Conservation (phyloP, 352 stramenopile species). For the Phytophthora pisi region DNA sequence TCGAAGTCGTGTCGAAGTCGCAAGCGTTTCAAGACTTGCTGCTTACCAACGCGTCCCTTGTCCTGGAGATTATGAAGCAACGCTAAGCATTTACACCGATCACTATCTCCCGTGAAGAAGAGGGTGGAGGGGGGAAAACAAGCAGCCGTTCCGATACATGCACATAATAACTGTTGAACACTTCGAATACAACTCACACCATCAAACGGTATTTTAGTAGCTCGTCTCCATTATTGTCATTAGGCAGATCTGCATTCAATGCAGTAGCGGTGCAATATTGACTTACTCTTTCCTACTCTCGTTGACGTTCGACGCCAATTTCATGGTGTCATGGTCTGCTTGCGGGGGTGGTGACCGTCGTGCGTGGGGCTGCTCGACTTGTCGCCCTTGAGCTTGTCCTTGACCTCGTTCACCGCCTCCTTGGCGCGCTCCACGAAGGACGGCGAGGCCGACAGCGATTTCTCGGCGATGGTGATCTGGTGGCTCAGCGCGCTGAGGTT, state of each 20-base stretch:
- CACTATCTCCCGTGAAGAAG: no score
- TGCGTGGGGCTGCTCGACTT: slow-evolving; percentile 17
- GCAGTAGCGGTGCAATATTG: not conserved
- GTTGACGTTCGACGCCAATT: not conserved
- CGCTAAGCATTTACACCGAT: no score
- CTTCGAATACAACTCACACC: no score
- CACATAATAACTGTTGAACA: no score
- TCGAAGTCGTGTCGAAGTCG: not conserved
- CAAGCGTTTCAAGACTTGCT: slow-evolving; percentile 2
- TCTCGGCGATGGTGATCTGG: slow-evolving; percentile 29
- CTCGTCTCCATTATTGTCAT: no score
- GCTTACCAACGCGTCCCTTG: no score
- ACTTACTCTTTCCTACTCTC: not conserved
- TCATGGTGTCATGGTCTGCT: slow-evolving; percentile 10
- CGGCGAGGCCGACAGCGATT: slow-evolving; percentile 17
- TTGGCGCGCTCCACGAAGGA: slow-evolving; percentile 29
- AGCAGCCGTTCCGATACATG: no score
- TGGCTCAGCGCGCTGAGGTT: slow-evolving; percentile 24
- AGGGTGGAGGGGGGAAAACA: no score
- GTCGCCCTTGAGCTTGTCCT: slow-evolving; percentile 28
- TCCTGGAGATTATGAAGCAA: no score
- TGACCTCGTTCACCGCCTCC: slow-evolving; percentile 26
- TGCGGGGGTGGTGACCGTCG: not conserved
- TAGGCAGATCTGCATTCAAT: not conserved
- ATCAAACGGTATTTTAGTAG: no score